Percentiles rank a stretch among this genome's conserved stretches.
Evolutionary conservation across 805 yeast species (phyloP).

Genomic region (Lipomyces sp.): DNA sequence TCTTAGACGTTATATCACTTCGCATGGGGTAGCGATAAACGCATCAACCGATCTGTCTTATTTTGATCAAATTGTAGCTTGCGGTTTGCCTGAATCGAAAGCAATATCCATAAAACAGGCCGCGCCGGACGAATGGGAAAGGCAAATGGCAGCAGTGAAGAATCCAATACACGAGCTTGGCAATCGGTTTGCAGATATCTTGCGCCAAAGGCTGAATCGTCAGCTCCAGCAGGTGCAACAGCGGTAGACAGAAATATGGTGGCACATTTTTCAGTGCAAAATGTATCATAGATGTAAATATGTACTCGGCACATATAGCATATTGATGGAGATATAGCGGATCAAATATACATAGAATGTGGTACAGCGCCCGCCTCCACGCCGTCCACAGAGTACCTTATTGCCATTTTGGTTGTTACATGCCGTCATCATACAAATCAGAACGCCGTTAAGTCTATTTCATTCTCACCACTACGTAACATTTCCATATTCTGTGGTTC

Average conservation of each 20-base stretch:
- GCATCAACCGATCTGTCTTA: constrained; percentile 72
- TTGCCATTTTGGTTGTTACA: background rate
- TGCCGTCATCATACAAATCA: background rate
- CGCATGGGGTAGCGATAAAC: constrained; percentile 89
- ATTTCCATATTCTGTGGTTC: background rate
- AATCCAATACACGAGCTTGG: constrained; percentile 4
- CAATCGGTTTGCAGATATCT: background rate
- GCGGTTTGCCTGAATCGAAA: constrained; percentile 73
- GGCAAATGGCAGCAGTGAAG: background rate
- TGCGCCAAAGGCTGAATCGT: background rate
- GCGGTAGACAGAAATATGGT: background rate
- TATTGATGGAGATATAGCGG: background rate
- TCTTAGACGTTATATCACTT: constrained; percentile 78
- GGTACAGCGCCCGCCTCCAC: background rate
- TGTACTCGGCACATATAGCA: background rate
- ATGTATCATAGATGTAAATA: constrained; percentile 7
- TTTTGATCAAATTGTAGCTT: constrained; percentile 75
- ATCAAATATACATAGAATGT: background rate
- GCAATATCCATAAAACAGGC: constrained; percentile 57
- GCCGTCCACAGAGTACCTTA: background rate
- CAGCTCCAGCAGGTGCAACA: background rate
- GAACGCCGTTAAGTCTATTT: background rate
- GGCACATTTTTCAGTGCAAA: background rate
- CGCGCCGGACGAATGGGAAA: constrained; percentile 9
- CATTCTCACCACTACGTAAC: background rate